Percentiles rank a stretch among this genome's conserved stretches.
Conservation (phyloP, 2,329 filamentous ascomycete species). For the Colletotrichum sp. region DNA sequence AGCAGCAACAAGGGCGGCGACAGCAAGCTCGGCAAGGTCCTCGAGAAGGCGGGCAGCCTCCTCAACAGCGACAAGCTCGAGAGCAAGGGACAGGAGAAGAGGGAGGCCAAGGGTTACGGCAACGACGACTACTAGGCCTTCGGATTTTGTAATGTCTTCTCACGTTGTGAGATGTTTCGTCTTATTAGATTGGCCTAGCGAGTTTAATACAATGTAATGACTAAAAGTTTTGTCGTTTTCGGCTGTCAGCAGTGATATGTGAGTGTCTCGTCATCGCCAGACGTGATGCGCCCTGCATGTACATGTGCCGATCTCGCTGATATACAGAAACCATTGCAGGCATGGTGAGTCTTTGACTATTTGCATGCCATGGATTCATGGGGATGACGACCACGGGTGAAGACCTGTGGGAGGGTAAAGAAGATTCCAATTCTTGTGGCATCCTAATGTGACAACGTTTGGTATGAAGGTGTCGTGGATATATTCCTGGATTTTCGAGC, state of each 20-base stretch:
- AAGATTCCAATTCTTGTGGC: neutral
- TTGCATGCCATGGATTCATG: neutral
- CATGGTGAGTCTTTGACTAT: fast-evolving
- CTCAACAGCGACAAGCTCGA: slow-evolving; percentile 52
- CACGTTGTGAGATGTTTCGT: neutral
- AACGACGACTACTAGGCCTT: neutral
- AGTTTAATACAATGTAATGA: neutral
- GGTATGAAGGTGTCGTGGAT: fast-evolving
- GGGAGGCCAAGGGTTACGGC: slow-evolving; percentile 41
- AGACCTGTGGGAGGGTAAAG: too few relatives aligned
- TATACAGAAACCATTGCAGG: neutral
- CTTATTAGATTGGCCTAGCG: neutral
- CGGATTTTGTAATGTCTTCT: fast-evolving
- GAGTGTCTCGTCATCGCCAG: neutral
- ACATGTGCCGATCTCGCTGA: neutral
- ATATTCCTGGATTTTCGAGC: too few relatives aligned
- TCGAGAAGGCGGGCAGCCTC: slow-evolving; percentile 61
- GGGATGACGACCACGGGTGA: too few relatives aligned
- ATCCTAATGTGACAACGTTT: neutral
- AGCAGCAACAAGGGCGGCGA: slow-evolving; percentile 27
- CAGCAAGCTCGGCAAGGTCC: slow-evolving; percentile 59
- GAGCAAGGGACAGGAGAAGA: slow-evolving; percentile 56
- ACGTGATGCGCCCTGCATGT: fast-evolving
- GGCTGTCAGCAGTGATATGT: neutral
- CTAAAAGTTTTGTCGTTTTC: neutral